A percentile compares a stretch with the other conserved stretches of the same genome.
phyloP scores from a whole-genome alignment of 352 stramenopile genomes.

The Plasmopara muralis region DNA sequence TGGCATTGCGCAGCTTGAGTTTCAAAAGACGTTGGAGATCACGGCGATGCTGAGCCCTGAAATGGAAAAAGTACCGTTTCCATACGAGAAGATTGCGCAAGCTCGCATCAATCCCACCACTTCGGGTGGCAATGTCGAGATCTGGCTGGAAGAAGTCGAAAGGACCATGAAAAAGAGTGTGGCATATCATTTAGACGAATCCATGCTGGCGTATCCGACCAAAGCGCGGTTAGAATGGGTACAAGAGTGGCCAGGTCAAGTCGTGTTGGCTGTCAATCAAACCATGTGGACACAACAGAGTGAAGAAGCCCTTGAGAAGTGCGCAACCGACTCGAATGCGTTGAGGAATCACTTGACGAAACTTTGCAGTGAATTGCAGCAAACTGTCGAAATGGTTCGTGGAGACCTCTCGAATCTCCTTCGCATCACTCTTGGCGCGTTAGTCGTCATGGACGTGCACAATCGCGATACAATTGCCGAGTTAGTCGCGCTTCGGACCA shows the following conservation, averaged over 20 bases:
- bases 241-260: constrained; percentile 88
- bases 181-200: constrained; percentile 71
- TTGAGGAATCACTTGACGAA: constrained; percentile 61
- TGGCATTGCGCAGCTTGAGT: constrained; percentile 89
- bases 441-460: constrained; percentile 95
- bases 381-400: constrained; percentile 89
- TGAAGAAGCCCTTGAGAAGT: constrained; percentile 53
- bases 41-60: constrained; percentile 85
- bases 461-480: constrained; percentile 91
- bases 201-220: constrained; percentile 80
- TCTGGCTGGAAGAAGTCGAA: constrained; percentile 80
- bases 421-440: constrained; percentile 83
- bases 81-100: constrained; percentile 83
- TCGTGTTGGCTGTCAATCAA: constrained; percentile 90
- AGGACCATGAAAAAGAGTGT: constrained; percentile 85
- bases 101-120: constrained; percentile 91
- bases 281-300: constrained; percentile 87
- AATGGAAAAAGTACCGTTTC: constrained; percentile 86
- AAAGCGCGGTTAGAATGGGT: constrained; percentile 89
- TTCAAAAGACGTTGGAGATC: constrained; percentile 89
- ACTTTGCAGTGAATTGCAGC: constrained; percentile 70
- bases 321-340: constrained; percentile 29
- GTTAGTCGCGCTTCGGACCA: constrained; percentile 74
- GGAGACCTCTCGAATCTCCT: constrained; percentile 90
- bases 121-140: constrained; percentile 91